A percentile compares a stretch with the other conserved stretches of the same genome.
phyloP scores from a whole-genome alignment of 139 green algal genomes.

The Chlorella vulgaris region DNA sequence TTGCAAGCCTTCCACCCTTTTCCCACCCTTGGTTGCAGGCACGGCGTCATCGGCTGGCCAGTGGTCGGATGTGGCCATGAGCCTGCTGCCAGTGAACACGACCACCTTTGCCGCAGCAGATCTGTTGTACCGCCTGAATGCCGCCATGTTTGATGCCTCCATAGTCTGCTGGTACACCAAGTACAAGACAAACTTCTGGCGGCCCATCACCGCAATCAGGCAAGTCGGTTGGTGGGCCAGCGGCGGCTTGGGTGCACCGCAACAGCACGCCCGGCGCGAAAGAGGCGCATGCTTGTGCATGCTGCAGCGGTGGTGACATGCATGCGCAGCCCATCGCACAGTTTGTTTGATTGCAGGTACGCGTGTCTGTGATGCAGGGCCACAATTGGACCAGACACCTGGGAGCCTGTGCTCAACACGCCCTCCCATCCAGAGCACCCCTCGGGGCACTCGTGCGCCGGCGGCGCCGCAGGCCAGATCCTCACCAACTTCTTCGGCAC shows the following conservation, averaged over 20 bases:
- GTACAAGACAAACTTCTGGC: background rate
- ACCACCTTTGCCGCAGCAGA: background rate
- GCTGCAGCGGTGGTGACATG: no score
- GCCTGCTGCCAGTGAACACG: background rate
- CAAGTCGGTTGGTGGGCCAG: no score
- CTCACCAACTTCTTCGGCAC: background rate
- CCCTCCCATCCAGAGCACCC: background rate
- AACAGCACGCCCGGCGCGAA: no score
- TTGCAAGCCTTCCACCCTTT: background rate
- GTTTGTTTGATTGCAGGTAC: no score
- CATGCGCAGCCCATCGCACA: no score
- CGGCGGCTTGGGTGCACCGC: no score
- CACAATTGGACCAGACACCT: background rate
- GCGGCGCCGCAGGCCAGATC: background rate
- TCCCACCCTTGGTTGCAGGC: background rate
- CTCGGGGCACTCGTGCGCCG: background rate
- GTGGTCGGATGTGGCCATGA: background rate
- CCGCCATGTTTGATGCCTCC: constrained; percentile 1
- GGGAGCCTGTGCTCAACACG: background rate
- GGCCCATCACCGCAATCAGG: background rate
- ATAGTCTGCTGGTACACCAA: background rate
- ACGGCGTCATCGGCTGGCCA: background rate
- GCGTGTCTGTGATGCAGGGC: background rate
- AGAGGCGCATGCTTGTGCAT: no score
- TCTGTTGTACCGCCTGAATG: background rate